Base-by-base conservation (phyloP, 208 protist species). In the Crithidia sp. region DNA sequence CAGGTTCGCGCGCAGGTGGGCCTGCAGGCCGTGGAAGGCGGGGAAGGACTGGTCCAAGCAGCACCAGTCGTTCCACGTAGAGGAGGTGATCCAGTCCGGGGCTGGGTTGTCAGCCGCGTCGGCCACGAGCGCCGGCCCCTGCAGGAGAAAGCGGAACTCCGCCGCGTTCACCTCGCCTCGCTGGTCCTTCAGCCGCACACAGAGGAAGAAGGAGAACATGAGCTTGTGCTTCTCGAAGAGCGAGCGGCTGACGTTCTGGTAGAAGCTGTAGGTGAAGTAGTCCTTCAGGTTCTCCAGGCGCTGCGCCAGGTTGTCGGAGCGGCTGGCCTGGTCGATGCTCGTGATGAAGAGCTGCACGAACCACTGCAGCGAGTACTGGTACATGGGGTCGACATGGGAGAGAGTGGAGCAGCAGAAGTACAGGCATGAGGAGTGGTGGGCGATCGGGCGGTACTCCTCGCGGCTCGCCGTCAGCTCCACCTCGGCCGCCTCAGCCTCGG, bases 371-470 rank as follows among this genome's bases (percentile, higher is more conserved):
- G 97, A 99, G 83, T 99, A 99, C 83, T 99, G 96, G 79, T 99
- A 99, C 97, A 99, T 99, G 36, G 95, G 96, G 73, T 98, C 97
- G 9, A 99, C 92, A 73, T 90, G 87, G 40, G 95, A 87, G 12
- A 99, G 87, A 16, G 97, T 98, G 19, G 98, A 93, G 81, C 98
- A 97, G 87, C 97, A 99, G 85, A 99, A 99, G 87, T 98, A 99
- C 40, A 99, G 86, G 59, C 99, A 93, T 7, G 96, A 94, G 13
- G 95, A 97, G 75, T 98, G 92, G 66, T 87, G 85, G 14, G 98
- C 97, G 61, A 99, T 98, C 13, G 95, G 91, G 36, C 92, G 88
- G 89, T 99, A 99, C 78, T 93, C 85, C 77, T 98, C 90, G 58
- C 98, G 92, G 59, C 97, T 98, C 56, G 86, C 91, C 77, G 99